Conservation (phyloP, 2,329 filamentous ascomycete genomes). For the Alternaria incomplexa region DNA sequence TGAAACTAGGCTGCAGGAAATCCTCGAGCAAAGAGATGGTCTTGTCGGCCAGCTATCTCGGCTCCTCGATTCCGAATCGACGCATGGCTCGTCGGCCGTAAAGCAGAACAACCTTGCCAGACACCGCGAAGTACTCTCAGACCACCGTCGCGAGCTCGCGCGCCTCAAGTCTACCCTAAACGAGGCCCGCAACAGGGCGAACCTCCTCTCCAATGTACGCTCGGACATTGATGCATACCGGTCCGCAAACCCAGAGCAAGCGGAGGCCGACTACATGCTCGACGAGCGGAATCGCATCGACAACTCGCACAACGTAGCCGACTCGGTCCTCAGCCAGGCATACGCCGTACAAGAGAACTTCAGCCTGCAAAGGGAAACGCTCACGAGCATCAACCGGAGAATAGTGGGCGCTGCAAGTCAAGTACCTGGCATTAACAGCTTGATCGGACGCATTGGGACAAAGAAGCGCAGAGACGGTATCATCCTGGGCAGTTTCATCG, state of each 20-base stretch:
- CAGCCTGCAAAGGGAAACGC: constrained; percentile 80
- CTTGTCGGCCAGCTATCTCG: constrained; percentile 83
- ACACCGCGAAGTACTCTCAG: constrained; percentile 85
- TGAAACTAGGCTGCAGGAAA: constrained; percentile 81
- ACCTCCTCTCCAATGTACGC: constrained; percentile 87
- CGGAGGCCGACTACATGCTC: constrained; percentile 97
- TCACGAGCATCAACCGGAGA: constrained; percentile 86
- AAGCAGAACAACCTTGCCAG: constrained; percentile 96
- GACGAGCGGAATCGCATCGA: constrained; percentile 86
- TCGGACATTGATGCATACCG: constrained; percentile 92
- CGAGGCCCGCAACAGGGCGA: constrained; percentile 83
- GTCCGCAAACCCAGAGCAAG: constrained; percentile 77
- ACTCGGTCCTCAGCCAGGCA: constrained; percentile 90
- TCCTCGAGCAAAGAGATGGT: constrained; percentile 86
- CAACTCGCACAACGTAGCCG: constrained; percentile 85
- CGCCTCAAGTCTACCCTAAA: constrained; percentile 76
- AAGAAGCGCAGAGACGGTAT: constrained; percentile 95
- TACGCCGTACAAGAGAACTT: constrained; percentile 97
- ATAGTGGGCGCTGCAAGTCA: constrained; percentile 90
- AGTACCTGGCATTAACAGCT: constrained; percentile 87
- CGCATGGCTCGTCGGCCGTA: constrained; percentile 85
- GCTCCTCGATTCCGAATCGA: constrained; percentile 89
- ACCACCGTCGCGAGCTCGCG: constrained; percentile 82
- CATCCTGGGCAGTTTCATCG: constrained; percentile 90
- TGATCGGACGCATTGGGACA: constrained; percentile 90